A percentile compares a stretch with the other conserved stretches of the same genome.
These are phyloP conservation scores for Phytophthora citrophthora DNA, from an alignment of 352 stramenopile species.

Conservation along the genomic window DNA sequence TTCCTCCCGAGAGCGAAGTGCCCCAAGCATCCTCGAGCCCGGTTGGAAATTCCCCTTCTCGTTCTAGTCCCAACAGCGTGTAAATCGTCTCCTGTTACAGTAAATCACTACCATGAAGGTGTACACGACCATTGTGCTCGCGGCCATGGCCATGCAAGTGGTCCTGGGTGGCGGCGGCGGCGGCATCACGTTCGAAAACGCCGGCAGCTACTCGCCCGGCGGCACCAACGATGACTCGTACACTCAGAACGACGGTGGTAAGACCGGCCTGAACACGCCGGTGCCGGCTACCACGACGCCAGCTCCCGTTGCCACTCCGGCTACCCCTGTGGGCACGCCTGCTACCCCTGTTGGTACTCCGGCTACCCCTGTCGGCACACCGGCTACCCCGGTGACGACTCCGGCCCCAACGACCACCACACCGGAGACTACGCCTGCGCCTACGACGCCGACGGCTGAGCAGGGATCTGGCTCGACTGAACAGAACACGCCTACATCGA, in stretches of 20 bases:
- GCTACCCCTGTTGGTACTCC: slow-evolving; percentile 3
- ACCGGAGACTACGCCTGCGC: slow-evolving; percentile 8
- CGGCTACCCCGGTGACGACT: background rate
- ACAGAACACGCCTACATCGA: slow-evolving; percentile 17
- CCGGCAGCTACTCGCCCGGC: slow-evolving; percentile 16
- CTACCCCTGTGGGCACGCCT: slow-evolving; percentile 7
- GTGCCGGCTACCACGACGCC: slow-evolving; percentile 13
- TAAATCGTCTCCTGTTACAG: slow-evolving; percentile 23
- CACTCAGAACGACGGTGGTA: slow-evolving; percentile 20
- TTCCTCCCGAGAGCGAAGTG: slow-evolving; percentile 32
- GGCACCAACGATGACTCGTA: slow-evolving; percentile 18
- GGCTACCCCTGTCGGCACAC: background rate
- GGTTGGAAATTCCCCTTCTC: slow-evolving; percentile 31
- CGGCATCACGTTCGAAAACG: slow-evolving; percentile 37
- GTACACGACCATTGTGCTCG: slow-evolving; percentile 41
- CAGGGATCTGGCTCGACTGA: slow-evolving; percentile 9
- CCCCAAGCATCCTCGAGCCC: slow-evolving; percentile 14
- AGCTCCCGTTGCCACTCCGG: slow-evolving; percentile 3
- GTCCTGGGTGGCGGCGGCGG: slow-evolving; percentile 38
- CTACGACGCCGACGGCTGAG: slow-evolving; percentile 4
- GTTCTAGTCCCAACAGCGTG: slow-evolving; percentile 31
- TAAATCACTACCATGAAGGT: slow-evolving; percentile 40
- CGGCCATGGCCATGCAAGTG: slow-evolving; percentile 45
- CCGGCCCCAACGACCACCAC: background rate
- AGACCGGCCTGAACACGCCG: slow-evolving; percentile 23